Percentiles rank a stretch among this genome's conserved stretches.
Evolutionary conservation across 2,329 filamentous ascomycete species (phyloP).

Genomic region (Huntiella savannae): DNA sequence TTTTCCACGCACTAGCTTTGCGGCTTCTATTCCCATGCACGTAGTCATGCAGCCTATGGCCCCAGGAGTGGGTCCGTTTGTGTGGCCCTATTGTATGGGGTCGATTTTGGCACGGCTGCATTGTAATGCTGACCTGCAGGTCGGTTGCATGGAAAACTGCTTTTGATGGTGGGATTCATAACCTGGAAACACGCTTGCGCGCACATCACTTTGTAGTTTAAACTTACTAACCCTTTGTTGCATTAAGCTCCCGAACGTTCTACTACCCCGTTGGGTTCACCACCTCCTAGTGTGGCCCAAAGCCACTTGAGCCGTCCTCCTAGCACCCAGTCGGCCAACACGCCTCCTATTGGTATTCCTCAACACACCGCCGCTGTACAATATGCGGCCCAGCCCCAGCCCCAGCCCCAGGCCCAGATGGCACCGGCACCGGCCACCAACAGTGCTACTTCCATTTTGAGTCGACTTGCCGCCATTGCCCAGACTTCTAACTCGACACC

Average conservation of each 20-base stretch:
- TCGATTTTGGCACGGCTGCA: background rate
- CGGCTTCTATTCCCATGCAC: too few relatives aligned
- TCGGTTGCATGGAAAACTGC: background rate
- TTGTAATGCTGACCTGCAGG: conserved; percentile 2
- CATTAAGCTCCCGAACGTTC: conserved; percentile 33
- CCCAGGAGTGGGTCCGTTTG: too few relatives aligned
- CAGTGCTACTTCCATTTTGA: conserved; percentile 35
- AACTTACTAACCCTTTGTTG: conserved; percentile 3
- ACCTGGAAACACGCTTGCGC: too few relatives aligned
- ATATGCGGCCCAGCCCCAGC: conserved; percentile 9
- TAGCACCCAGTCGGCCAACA: conserved; percentile 13
- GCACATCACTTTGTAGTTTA: too few relatives aligned
- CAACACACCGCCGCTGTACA: conserved; percentile 16
- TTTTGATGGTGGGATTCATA: too few relatives aligned
- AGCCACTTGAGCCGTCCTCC: conserved; percentile 17
- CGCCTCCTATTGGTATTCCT: conserved; percentile 14
- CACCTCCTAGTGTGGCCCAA: conserved; percentile 27
- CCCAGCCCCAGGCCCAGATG: background rate
- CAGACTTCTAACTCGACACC: conserved; percentile 42
- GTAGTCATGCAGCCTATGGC: too few relatives aligned
- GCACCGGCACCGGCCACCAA: conserved; percentile 20
- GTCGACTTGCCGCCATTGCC: conserved; percentile 51
- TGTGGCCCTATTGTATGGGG: too few relatives aligned
- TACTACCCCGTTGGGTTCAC: conserved; percentile 51
- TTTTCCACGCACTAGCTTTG: too few relatives aligned